phyloP scores from a whole-genome alignment of 129 eudicot species.

The Heracleum sosnowskyi region DNA sequence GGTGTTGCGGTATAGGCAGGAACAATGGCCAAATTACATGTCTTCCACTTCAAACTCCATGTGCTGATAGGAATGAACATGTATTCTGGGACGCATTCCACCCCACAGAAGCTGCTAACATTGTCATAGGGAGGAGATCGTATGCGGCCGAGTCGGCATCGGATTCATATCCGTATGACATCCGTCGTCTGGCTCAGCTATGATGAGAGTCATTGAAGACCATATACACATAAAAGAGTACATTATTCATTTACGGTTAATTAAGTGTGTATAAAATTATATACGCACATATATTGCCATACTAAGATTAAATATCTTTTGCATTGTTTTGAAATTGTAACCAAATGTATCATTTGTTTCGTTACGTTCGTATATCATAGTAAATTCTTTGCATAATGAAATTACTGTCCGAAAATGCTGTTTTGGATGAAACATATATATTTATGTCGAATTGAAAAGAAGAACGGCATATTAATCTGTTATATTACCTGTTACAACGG shows the following conservation, averaged over 20 bases:
- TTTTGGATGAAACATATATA: too few relatives aligned
- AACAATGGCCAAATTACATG: conserved; percentile 10
- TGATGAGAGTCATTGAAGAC: background rate
- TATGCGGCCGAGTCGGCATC: background rate
- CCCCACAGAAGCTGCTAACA: background rate
- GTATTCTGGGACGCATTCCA: conserved; percentile 6
- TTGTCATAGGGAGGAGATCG: conserved; percentile 1
- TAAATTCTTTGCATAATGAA: too few relatives aligned
- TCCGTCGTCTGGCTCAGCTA: conserved; percentile 8
- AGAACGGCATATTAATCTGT: too few relatives aligned
- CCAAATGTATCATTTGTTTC: too few relatives aligned
- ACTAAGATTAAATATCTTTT: too few relatives aligned
- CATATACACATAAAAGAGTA: background rate
- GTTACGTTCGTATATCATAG: too few relatives aligned
- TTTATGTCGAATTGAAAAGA: too few relatives aligned
- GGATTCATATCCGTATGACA: conserved; percentile 5
- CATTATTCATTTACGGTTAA: background rate
- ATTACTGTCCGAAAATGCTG: too few relatives aligned
- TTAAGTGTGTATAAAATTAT: background rate
- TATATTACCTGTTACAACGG: too few relatives aligned
- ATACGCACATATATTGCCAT: background rate
- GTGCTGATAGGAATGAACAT: background rate
- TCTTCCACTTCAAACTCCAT: conserved; percentile 5
- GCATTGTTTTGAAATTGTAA: too few relatives aligned
- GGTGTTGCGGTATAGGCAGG: conserved; percentile 9